These are phyloP conservation scores for Novakomyces olei DNA, from an alignment of 805 yeast genomes.

Conservation along the genomic window DNA sequence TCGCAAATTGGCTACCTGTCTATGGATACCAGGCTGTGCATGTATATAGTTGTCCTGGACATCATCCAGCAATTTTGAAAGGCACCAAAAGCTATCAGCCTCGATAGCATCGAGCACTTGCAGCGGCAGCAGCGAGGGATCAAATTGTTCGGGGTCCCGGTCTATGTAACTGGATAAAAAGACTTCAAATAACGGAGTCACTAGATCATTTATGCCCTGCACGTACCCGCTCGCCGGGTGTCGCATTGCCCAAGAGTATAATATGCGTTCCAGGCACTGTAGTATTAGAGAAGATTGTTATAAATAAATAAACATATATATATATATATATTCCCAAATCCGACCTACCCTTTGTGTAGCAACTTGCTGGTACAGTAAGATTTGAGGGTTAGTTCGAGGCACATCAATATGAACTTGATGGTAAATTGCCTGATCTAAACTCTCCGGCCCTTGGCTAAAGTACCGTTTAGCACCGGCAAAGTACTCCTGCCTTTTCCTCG, in stretches of 20 bases:
- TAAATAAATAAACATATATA: no score
- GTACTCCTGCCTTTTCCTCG: slow-evolving; percentile 71
- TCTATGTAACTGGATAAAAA: slow-evolving; percentile 46
- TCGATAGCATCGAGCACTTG: slow-evolving; percentile 51
- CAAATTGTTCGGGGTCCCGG: slow-evolving; percentile 29
- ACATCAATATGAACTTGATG: slow-evolving; percentile 91
- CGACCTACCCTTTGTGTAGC: slow-evolving; percentile 63
- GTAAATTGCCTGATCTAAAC: slow-evolving; percentile 60
- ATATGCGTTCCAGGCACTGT: slow-evolving; percentile 52
- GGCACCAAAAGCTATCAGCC: slow-evolving; percentile 95
- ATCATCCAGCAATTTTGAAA: slow-evolving; percentile 73
- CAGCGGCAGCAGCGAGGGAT: slow-evolving; percentile 37
- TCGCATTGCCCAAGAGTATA: slow-evolving; percentile 85
- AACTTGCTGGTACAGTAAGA: slow-evolving; percentile 44
- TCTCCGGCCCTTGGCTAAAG: slow-evolving; percentile 17
- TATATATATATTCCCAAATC: no score
- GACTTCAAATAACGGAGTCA: slow-evolving; percentile 79
- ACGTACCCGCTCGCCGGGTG: slow-evolving; percentile 97
- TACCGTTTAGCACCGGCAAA: slow-evolving; percentile 45
- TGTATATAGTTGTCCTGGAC: slow-evolving; percentile 94
- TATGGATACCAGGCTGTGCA: slow-evolving; percentile 90
- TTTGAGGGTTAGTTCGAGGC: slow-evolving; percentile 77
- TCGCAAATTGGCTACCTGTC: slow-evolving; percentile 67
- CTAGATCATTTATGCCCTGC: slow-evolving; percentile 87
- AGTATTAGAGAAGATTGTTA: no score